Conservation (phyloP, 2,329 filamentous ascomycete species). For the Periconia sp. region DNA sequence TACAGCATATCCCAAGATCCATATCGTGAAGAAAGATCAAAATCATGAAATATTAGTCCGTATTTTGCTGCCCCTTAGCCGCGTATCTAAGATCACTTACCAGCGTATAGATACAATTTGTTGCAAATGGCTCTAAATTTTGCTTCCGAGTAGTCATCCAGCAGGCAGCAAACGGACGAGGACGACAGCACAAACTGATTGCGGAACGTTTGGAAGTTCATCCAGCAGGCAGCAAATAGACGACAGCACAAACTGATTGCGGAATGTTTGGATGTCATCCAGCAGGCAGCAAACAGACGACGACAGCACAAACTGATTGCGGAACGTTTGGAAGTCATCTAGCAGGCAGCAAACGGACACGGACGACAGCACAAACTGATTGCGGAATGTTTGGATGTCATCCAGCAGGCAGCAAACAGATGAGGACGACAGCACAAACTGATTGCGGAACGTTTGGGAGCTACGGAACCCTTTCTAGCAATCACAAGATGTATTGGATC, state of each 20-base stretch:
- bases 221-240: no score
- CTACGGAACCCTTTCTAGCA: slow-evolving; percentile 27
- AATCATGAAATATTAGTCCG: slow-evolving; percentile 33
- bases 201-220: no score
- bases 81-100: neutral
- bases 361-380: no score
- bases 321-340: no score
- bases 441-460: slow-evolving; percentile 39
- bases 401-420: no score
- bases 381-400: no score
- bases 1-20: slow-evolving; percentile 38
- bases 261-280: no score
- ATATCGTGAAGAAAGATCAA: slow-evolving; percentile 31
- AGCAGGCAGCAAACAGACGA: no score
- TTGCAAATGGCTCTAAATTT: slow-evolving; percentile 27
- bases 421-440: slow-evolving; percentile 33
- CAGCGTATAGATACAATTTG: slow-evolving; percentile 29
- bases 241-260: no score
- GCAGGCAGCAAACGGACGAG: slow-evolving; percentile 30
- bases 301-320: no score
- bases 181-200: no score
- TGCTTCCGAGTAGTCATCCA: slow-evolving; percentile 37
- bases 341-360: no score
- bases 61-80: neutral
- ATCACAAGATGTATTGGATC: slow-evolving; percentile 44